Percentiles rank a stretch among this genome's conserved stretches.
phyloP scores from a whole-genome alignment of 2,329 filamentous ascomycete genomes.

The Fusarium bactridioides region DNA sequence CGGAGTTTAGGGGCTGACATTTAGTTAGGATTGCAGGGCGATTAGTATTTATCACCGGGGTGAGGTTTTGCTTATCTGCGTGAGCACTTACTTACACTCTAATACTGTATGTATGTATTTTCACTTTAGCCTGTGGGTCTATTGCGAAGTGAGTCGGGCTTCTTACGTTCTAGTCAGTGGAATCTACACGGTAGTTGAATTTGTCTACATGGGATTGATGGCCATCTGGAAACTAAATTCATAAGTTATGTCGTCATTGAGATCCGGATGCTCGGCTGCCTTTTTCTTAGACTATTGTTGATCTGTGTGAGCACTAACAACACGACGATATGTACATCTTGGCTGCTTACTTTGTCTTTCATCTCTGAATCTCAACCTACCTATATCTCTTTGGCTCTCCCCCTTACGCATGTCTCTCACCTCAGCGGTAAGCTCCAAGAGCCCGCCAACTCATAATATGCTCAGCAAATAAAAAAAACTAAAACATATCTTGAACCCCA shows the following conservation, averaged over 20 bases:
- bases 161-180: background rate
- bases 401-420: slow-evolving; percentile 10
- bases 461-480: background rate
- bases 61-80: background rate
- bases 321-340: background rate
- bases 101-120: background rate
- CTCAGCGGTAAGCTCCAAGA: slow-evolving; percentile 2
- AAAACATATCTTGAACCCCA: background rate
- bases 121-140: background rate
- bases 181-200: background rate
- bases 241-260: slow-evolving; percentile 5
- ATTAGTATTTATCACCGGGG: slow-evolving; percentile 38
- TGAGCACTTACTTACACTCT: background rate
- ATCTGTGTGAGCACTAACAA: slow-evolving; percentile 33
- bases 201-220: background rate
- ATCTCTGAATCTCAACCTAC: background rate
- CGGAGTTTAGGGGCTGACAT: slow-evolving; percentile 39
- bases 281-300: background rate
- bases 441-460: slow-evolving; percentile 1
- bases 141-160: background rate
- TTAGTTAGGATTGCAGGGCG: slow-evolving; percentile 2
- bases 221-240: background rate
- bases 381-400: background rate
- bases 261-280: slow-evolving; percentile 5
- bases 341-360: background rate